Evolutionary conservation across 2,329 filamentous ascomycete species (phyloP).

Genomic region (Niveomyces coronatus): DNA sequence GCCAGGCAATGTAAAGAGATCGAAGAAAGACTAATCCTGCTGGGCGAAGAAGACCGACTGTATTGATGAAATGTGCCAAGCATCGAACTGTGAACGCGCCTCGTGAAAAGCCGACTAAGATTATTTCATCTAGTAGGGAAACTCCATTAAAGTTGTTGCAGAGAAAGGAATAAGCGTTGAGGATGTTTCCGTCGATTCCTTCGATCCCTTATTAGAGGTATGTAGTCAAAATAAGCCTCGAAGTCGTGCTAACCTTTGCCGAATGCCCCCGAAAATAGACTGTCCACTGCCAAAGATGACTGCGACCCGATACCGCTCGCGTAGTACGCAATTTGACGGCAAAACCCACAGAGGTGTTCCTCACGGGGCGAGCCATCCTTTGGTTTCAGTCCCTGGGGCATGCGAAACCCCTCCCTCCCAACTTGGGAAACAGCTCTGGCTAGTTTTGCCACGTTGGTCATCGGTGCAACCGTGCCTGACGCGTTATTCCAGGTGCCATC

Average conservation of each 20-base stretch:
- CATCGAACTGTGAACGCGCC: not conserved
- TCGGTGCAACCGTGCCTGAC: not conserved
- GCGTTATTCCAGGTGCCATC: conserved; percentile 1
- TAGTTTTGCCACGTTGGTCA: not conserved
- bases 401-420: no score
- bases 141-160: not conserved
- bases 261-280: not conserved
- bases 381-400: no score
- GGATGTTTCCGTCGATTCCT: not conserved
- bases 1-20: not conserved
- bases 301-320: not conserved
- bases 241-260: not conserved
- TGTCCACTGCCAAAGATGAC: not conserved
- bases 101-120: not conserved
- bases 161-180: not conserved
- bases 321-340: not conserved
- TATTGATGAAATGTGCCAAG: not conserved
- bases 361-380: no score
- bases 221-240: no score
- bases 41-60: not conserved
- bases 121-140: not conserved
- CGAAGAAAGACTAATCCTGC: not conserved
- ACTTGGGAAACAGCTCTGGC: not conserved
- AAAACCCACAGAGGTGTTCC: not conserved
- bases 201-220: not conserved